Percentiles rank a stretch among this genome's conserved stretches.
These are phyloP conservation scores for Cladophialophora exuberans DNA, from an alignment of 2,329 filamentous ascomycete species.

Conservation along the genomic window DNA sequence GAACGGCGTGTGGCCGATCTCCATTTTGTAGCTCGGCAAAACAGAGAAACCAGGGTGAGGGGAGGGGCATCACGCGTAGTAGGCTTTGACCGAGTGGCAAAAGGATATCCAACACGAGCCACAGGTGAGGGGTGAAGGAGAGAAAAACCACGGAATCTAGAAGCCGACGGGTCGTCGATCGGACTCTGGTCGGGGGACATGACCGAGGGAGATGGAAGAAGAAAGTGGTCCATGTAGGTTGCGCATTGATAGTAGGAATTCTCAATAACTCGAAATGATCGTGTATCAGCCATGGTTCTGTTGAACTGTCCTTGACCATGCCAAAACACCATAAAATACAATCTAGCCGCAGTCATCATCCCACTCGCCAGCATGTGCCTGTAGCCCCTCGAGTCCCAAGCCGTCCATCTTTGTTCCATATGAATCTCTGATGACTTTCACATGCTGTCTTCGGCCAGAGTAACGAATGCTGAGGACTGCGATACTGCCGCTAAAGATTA, in stretches of 20 bases:
- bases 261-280: no score
- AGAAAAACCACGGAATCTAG: background rate
- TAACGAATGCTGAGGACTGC: background rate
- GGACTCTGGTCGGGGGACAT: background rate
- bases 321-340: conserved; percentile 1
- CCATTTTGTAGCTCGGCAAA: background rate
- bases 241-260: no score
- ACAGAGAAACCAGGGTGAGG: background rate
- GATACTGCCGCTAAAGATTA: conserved; percentile 1
- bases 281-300: no score
- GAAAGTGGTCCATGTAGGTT: no score
- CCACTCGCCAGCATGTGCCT: background rate
- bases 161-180: background rate
- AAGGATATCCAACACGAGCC: no score
- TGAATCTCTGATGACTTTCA: background rate
- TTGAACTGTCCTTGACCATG: background rate
- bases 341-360: background rate
- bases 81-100: background rate
- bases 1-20: conserved; percentile 1
- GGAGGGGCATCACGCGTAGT: conserved; percentile 2
- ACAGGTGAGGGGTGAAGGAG: background rate
- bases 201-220: background rate
- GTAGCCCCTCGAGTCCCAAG: background rate
- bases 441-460: no score
- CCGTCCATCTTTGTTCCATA: background rate